Evolutionary conservation across 73 alveolate species (phyloP), one percentile per base, ranked within the genome.

Genomic region (Loxodes magnus): DNA sequence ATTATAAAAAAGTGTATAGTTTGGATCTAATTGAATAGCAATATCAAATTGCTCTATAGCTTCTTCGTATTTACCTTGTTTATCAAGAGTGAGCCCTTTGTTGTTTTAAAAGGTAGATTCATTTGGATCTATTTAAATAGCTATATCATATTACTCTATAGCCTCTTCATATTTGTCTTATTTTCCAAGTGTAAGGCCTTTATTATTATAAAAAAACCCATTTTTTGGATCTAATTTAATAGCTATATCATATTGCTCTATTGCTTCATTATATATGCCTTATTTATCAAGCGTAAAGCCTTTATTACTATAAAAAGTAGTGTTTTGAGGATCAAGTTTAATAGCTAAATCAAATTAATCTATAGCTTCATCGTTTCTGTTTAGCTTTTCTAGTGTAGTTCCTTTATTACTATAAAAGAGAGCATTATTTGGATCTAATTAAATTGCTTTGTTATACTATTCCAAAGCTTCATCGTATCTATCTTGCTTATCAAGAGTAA

Each of bases 141-240:
- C 43, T 33, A n/a, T n/a, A 1, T 33, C 14, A 33, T 0, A 33
- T 1, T 16, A 33, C 10, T 33, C 14, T 33, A 33, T 33, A n/a
- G 43, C 43, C 14, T 0, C 43, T 33, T 33, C 43, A 33, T 33
- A 33, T 0, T 33, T 33, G 0, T 16, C 43, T 33, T 33, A 12
- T n/a, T 33, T n/a, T n/a, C 14, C 10, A n/a, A 33, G 43, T 16
- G 43, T 33, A 33, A 0, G 0, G 10, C 43, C 43, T n/a, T 1
- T 33, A 33, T 0, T 0, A 1, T n/a, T 12, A 33, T 33, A 33
- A n/a, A 16, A 12, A 0, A 33, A 33, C 10, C 14, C 43, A 33
- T 16, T 33, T n/a, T 33, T 33, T 33, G 43, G 43, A 16, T 33
- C 43, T n/a, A n/a, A n/a, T n/a, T n/a, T n/a, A n/a, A n/a, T n/a